phyloP scores from a whole-genome alignment of 257 asterid species.

The Primulina eburnea region DNA sequence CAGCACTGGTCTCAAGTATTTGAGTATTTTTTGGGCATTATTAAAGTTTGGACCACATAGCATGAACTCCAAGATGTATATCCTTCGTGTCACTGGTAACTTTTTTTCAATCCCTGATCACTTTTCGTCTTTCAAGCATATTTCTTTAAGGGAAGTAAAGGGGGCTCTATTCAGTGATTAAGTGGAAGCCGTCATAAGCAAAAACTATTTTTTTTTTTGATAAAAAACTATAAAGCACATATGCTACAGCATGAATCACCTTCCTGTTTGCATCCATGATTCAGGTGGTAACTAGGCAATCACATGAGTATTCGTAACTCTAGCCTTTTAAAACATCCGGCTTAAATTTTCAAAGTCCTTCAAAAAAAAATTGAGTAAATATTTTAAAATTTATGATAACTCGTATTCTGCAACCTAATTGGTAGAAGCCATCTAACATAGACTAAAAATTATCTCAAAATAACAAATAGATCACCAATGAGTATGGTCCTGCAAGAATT shows the following conservation, averaged over 20 bases:
- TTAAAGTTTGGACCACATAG: no score
- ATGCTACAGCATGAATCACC: background rate
- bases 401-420: background rate
- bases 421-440: constrained; percentile 4
- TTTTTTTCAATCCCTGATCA: no score
- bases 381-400: background rate
- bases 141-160: no score
- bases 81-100: no score
- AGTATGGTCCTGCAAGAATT: background rate
- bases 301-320: background rate
- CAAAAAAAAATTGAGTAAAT: background rate
- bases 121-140: no score
- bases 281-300: background rate
- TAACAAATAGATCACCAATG: constrained; percentile 4
- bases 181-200: no score
- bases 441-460: constrained; percentile 4
- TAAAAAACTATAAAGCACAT: no score
- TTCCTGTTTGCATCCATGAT: background rate
- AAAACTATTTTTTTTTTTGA: no score
- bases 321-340: background rate
- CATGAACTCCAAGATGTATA: no score
- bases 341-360: constrained; percentile 3
- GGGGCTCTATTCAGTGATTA: no score
- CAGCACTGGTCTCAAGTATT: no score
- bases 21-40: no score